Base-by-base conservation (phyloP, 73 alveolate genomes). In the Paramecium bursaria region DNA sequence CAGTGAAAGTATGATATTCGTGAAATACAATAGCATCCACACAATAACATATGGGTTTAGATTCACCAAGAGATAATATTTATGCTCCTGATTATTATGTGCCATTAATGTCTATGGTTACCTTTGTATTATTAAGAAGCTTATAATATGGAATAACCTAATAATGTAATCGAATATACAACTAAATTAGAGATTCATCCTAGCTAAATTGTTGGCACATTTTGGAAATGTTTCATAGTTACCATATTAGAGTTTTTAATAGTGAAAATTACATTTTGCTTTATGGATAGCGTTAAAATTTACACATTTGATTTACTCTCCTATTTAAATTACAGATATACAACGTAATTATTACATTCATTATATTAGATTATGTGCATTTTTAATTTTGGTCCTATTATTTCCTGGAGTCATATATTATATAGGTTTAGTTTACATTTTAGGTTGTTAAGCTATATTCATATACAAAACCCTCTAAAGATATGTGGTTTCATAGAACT, bases 71-170 rank as follows among this genome's bases (percentile, higher is more conserved):
- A 11, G 75, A 79, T 4, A 79, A 54, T 79, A 33, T 73, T 35
- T 82, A 79, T 26, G 75, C 89, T 10, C 85, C 85, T 55, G 85
- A 79, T 79, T 15, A 39, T 3, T 79, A 79, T 55, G 22, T 79
- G 9, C 89, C 75, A 17, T 23, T 79, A 3, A 79, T 79, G 85
- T 39, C 85, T 54, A 19, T 79, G 47, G 22, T 79, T 35, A 79
- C 74, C 10, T 79, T 79, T 39, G 85, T 79, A 4, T 15, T 79
- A 7, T 29, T 77, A 19, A 14, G 82, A 35, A 21, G 88, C 25
- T 50, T 79, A 6, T 53, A 44, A 3, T 44, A 27, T 15, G 74
- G 74, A 15, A 53, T 53, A n/a, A n/a, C n/a, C n/a, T n/a, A 67
- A 14, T 14, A 3, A 39, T 10, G 48, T 53, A 7, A 67, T 39